Base-by-base conservation (phyloP, 192 early-diverging fungal species). In the Dispira simplex region DNA sequence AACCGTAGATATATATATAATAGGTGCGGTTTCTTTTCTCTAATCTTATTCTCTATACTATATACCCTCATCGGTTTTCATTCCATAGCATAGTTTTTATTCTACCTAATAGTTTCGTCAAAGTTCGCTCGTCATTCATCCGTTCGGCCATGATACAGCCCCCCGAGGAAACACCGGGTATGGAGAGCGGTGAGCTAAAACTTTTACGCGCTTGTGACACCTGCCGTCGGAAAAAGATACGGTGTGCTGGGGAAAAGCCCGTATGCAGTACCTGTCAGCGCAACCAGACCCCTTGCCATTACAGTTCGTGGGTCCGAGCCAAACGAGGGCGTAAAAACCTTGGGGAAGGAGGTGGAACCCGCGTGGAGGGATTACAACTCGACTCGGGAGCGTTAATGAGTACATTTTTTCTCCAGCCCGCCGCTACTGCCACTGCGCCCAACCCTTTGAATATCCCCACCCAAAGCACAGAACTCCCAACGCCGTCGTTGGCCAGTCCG, bases 181-280 rank as follows among this genome's bases (percentile, higher is more conserved):
- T 28, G 11, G 64, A 64, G 16, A 64, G 46, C 64, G 72, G 72
- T 59, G 66, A 68, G 55, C 65, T 66, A 21, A 70, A 73, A 16
- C 64, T 77, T 52, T 74, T 77, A 73, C 76, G 73, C 25, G 76
- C 76, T 13, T 77, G 76, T 67, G 76, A 77, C 64, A 63, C 65
- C 47, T 77, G 75, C 68, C 65, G 75, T 13, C 72, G 71, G 62
- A 77, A 77, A 57, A 77, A 77, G 65, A 68, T 77, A 63, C 74
- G 75, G 63, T 77, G 76, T 67, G 74, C 74, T 62, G 76, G 76
- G 51, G 63, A 65, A 53, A 74, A 72, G 71, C 76, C 76, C 11
- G 64, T 64, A 51, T 78, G 76, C 67, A 62, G 68, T 52, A 73
- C 74, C 69, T 78, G 76, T 62, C 66, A 67, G 51, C 70, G 76